phyloP scores from a whole-genome alignment of 352 stramenopile species.

The Phytophthora brassicae region DNA sequence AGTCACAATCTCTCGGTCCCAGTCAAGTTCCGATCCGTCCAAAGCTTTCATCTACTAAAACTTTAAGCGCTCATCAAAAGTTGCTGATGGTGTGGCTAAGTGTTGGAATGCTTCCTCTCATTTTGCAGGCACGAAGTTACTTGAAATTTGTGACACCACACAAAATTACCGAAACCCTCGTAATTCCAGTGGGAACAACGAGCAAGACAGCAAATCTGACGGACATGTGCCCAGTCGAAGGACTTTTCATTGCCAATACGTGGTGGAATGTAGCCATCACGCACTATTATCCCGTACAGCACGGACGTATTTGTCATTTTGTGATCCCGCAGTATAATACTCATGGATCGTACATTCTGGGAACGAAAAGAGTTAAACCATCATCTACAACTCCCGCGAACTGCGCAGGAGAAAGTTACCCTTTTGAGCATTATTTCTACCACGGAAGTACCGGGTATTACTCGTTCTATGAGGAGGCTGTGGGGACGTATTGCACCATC shows the following conservation, averaged over 20 bases:
- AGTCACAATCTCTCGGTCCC: neutral
- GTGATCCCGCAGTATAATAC: slow-evolving; percentile 22
- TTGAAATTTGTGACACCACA: slow-evolving; percentile 11
- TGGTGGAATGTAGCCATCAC: slow-evolving; percentile 23
- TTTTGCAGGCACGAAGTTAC: slow-evolving; percentile 9
- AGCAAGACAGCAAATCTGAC: neutral
- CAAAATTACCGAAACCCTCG: slow-evolving; percentile 1
- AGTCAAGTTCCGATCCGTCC: neutral
- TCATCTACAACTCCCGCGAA: neutral
- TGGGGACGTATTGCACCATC: neutral
- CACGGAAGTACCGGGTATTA: slow-evolving; percentile 21
- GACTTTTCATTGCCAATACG: slow-evolving; percentile 12
- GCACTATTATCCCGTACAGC: neutral
- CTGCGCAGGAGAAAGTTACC: slow-evolving; percentile 2
- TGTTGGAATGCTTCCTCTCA: slow-evolving; percentile 3
- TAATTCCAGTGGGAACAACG: neutral
- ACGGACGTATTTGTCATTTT: slow-evolving; percentile 11
- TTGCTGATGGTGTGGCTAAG: slow-evolving; percentile 1
- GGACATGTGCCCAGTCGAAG: slow-evolving; percentile 5
- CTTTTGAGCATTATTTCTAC: slow-evolving; percentile 23
- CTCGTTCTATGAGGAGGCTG: slow-evolving; percentile 19
- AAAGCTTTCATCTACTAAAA: neutral
- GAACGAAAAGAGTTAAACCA: neutral
- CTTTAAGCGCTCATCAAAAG: neutral
- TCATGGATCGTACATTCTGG: slow-evolving; percentile 11